Evolutionary conservation across 768 basidiomycete species (phyloP).

Genomic region (Suillus occidentalis): DNA sequence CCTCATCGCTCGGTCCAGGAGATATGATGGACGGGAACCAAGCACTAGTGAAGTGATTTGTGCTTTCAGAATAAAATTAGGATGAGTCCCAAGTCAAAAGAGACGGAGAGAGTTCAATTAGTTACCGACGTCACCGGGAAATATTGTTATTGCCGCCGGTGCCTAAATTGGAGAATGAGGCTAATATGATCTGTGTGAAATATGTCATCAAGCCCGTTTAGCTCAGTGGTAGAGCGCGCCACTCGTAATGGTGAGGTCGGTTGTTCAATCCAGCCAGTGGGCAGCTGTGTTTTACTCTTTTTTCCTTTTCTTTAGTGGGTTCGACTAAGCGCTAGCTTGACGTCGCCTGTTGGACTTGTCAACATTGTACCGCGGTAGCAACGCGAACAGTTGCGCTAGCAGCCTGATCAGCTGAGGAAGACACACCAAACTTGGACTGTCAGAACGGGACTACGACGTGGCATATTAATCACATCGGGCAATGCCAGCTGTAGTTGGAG

Average conservation of each 20-base stretch:
- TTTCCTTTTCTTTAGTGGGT: no score
- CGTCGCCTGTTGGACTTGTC: neutral
- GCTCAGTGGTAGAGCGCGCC: constrained; percentile 64
- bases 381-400: neutral
- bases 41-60: neutral
- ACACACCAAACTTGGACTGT: neutral
- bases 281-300: constrained; percentile 14
- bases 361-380: neutral
- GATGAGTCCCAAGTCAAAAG: neutral
- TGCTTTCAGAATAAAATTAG: neutral
- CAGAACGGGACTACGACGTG: neutral
- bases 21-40: neutral
- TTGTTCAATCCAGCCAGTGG: constrained; percentile 42
- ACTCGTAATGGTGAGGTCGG: constrained; percentile 50
- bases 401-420: neutral
- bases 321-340: neutral
- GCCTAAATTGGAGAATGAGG: neutral
- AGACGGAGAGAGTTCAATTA: neutral
- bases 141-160: no score
- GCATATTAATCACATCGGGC: no score
- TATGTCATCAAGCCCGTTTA: constrained; percentile 39
- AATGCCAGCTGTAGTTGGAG: no score
- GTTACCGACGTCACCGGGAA: no score
- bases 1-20: neutral
- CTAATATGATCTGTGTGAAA: fast-evolving